Conservation (phyloP, 108 stramenopile species). For the Nitzschia putrida region DNA sequence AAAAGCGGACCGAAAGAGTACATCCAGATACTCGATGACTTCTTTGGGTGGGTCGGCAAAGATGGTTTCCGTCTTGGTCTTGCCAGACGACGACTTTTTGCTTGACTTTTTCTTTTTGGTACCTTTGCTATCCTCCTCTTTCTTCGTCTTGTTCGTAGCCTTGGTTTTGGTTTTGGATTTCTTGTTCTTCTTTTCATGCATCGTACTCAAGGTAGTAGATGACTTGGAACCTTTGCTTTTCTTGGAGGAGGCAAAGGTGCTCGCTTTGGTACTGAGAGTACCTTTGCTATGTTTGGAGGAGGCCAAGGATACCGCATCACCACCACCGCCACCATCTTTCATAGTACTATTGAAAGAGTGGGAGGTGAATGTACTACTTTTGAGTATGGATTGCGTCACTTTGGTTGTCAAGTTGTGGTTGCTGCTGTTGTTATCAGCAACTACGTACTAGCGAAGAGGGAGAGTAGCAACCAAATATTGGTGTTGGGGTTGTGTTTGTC, state of each 20-base stretch:
- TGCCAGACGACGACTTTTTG: neutral
- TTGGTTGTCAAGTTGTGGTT: no score
- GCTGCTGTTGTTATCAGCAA: no score
- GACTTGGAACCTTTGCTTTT: slow-evolving; percentile 5
- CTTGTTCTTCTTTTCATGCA: neutral
- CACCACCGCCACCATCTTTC: neutral
- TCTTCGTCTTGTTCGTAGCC: neutral
- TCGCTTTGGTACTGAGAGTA: neutral
- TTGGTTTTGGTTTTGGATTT: neutral
- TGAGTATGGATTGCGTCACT: no score
- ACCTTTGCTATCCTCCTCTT: neutral
- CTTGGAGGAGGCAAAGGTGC: slow-evolving; percentile 3
- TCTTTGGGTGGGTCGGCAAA: neutral
- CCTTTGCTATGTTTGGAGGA: slow-evolving; percentile 5
- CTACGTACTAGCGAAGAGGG: no score
- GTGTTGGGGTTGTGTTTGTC: no score
- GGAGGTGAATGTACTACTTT: no score
- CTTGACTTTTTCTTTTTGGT: neutral
- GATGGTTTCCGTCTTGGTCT: neutral
- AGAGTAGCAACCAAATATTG: no score
- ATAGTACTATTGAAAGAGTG: no score
- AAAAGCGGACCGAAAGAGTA: neutral
- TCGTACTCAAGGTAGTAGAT: neutral
- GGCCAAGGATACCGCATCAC: neutral
- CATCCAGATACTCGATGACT: slow-evolving; percentile 3